These are phyloP conservation scores for Neopestalotiopsis rosae DNA, from an alignment of 2,329 filamentous ascomycete species.

Conservation along the genomic window DNA sequence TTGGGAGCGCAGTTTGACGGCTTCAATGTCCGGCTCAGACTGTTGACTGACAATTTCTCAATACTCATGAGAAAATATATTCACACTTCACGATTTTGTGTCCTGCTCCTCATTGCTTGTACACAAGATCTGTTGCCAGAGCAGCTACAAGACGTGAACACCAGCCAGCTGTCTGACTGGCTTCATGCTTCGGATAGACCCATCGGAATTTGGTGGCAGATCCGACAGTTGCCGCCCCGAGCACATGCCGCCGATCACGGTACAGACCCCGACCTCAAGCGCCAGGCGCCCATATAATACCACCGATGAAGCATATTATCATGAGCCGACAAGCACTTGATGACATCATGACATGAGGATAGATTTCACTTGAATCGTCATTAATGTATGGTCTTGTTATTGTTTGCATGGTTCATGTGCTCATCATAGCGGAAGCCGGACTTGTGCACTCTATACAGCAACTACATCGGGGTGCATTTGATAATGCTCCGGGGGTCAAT, in stretches of 20 bases:
- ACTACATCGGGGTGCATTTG: background rate
- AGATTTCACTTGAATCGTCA: background rate
- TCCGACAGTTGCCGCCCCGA: background rate
- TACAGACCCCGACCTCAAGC: background rate
- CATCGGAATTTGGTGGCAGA: conserved; percentile 9
- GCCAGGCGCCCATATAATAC: background rate
- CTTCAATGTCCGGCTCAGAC: too few species aligned
- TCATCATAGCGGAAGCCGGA: too few species aligned
- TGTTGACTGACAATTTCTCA: too few species aligned
- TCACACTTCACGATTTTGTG: background rate
- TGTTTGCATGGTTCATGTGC: too few species aligned
- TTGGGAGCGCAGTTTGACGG: too few species aligned
- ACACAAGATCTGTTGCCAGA: too few species aligned
- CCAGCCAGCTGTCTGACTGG: background rate
- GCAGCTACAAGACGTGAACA: too few species aligned
- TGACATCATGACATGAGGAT: background rate
- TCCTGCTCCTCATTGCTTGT: background rate
- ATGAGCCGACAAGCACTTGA: background rate
- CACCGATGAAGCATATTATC: background rate
- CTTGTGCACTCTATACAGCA: background rate
- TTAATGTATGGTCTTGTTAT: background rate
- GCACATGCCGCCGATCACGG: conserved; percentile 9
- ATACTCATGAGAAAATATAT: background rate
- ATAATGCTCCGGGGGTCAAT: too few species aligned
- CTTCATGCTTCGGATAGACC: background rate